Evolutionary conservation across 192 early-diverging fungal species (phyloP), one percentile per base, ranked within the genome.

Genomic region (Podila epigama): DNA sequence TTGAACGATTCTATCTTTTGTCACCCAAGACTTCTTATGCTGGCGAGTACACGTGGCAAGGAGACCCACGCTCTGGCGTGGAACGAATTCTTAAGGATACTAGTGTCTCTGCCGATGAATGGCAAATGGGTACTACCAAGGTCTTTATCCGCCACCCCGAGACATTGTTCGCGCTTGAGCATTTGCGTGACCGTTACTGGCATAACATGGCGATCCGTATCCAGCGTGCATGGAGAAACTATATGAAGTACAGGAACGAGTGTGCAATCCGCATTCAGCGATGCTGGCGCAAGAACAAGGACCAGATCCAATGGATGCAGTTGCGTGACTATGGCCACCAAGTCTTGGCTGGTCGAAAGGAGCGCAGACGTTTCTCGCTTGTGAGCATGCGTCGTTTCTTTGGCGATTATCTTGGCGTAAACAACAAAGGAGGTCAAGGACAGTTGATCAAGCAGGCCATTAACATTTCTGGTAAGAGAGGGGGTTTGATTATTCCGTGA

Each of bases 81-180:
- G 80, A 89, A 32, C 79, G 87, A 51, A 97, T 99, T 64, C 86
- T 99, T 55, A 86, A 92, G 68, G 91, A 96, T 48, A 95, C 93
- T 5, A 89, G 90, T 44, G 91, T 99, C 63, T 85, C 88, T 28
- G 55, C 84, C 7, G 89, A 92, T 29, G 95, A 98, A 79, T 99
- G 96, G 96, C 97, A 98, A 81, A 87, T 99, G 57, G 98, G 98
- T 34, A 89, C 87, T 4, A 92, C 92, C 54, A 99, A 99, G 84
- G 90, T 93, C 18, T 99, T 99, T 79, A 95, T 99, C 79, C 92
- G 96, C 42, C 90, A 92, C 39, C 97, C 97, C 27, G 97, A 99
- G 75, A 95, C 93, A 5, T 80, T 93, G 67, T 98, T 97, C 70
- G 85, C 93, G 4, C 83, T 98, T 6, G 97, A 99, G 84, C 92